These are phyloP conservation scores for Puccinellia tenuiflora DNA, from an alignment of 176 grass and related monocot genomes.

Conservation along the genomic window DNA sequence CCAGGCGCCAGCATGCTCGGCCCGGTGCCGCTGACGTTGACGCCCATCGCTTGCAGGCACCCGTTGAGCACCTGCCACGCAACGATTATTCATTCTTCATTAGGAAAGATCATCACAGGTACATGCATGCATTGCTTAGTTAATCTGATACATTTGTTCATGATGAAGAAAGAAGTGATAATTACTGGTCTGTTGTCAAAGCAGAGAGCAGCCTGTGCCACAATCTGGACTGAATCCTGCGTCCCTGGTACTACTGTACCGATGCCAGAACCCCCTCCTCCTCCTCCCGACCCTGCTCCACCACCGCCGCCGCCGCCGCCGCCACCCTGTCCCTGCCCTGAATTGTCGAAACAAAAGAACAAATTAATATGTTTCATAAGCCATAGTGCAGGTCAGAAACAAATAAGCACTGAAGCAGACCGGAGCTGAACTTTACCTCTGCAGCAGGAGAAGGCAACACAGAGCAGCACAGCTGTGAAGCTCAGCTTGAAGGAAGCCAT, in stretches of 20 bases:
- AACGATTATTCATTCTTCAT: not conserved
- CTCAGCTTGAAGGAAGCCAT: constrained; percentile 43
- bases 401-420: not conserved
- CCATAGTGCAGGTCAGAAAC: not conserved
- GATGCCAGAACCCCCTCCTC: constrained; percentile 1
- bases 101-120: too few relatives aligned
- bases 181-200: constrained; percentile 46
- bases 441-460: constrained; percentile 32
- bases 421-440: constrained; percentile 43
- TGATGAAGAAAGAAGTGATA: not conserved
- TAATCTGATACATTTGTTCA: too few relatives aligned
- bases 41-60: constrained; percentile 61
- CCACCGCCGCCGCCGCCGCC: not conserved
- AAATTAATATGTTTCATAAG: not conserved
- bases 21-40: constrained; percentile 29
- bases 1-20: not conserved
- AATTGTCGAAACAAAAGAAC: constrained; percentile 14
- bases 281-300: not conserved
- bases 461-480: constrained; percentile 30
- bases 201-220: constrained; percentile 80
- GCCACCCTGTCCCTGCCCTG: constrained; percentile 35
- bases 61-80: constrained; percentile 58
- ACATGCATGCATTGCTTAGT: too few relatives aligned
- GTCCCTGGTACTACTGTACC: constrained; percentile 30
- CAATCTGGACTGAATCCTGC: constrained; percentile 71